phyloP scores from a whole-genome alignment of 1,284 basidiomycete genomes.

The Ganoderma sinense region DNA sequence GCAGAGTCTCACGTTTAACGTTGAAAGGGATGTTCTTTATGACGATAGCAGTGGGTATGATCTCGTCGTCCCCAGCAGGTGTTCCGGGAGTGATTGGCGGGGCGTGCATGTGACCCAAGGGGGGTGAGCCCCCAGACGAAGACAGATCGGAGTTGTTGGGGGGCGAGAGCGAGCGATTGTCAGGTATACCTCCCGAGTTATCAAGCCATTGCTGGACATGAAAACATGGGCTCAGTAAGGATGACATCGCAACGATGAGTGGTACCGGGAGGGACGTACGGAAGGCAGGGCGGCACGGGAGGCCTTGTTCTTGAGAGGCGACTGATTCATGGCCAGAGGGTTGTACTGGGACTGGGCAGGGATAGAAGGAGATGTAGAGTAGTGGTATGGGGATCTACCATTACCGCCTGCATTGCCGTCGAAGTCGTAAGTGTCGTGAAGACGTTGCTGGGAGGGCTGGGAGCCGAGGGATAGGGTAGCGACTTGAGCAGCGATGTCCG shows the following conservation, averaged over 20 bases:
- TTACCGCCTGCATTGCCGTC: conserved; percentile 60
- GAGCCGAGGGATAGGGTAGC: conserved; percentile 66
- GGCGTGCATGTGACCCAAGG: conserved; percentile 62
- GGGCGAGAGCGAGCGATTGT: conserved; percentile 83
- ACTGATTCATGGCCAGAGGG: conserved; percentile 65
- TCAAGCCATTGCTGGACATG: conserved; percentile 80
- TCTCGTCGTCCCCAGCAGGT: conserved; percentile 80
- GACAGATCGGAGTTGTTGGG: conserved; percentile 87
- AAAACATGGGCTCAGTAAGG: conserved; percentile 18
- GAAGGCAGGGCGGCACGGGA: conserved; percentile 72
- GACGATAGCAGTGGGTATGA: conserved; percentile 99
- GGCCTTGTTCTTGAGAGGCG: conserved; percentile 78
- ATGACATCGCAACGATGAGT: conserved; percentile 29
- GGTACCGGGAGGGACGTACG: conserved; percentile 50
- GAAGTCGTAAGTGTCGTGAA: conserved; percentile 86
- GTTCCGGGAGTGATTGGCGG: conserved; percentile 55
- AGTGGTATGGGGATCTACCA: conserved; percentile 70
- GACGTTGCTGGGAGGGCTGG: conserved; percentile 70
- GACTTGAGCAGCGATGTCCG: conserved; percentile 69
- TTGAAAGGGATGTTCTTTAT: conserved; percentile 99
- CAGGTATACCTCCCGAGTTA: conserved; percentile 54
- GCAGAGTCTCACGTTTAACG: conserved; percentile 94
- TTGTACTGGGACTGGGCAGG: conserved; percentile 70
- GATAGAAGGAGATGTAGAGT: conserved; percentile 71
- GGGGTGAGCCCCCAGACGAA: conserved; percentile 81